Base-by-base conservation (phyloP, 345 rosid species). In the Mercurialis annua region DNA sequence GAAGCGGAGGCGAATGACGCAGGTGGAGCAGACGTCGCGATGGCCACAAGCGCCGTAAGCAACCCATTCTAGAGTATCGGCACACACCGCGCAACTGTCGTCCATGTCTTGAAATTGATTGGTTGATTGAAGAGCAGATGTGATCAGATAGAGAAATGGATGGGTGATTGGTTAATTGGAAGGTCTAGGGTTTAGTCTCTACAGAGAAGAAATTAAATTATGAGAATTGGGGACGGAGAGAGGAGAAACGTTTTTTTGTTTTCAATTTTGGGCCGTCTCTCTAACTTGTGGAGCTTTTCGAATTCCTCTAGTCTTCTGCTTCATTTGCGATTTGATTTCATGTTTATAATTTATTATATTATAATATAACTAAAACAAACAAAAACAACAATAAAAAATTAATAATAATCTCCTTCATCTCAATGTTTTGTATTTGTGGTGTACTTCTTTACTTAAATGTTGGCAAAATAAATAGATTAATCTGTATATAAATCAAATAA, bases 41-140 rank as follows among this genome's bases (percentile, higher is more conserved):
- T 93, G 97, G 21, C 92, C 94, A 69, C 98, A 93, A 2, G 89
- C 75, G 1, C 98, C 97, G 65, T 93, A 93, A 16, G 96, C 94
- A 66, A 87, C 92, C 96, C 97, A 93, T 69, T 90, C 94, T 63
- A 90, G 79, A 63, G 81, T 67, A 61, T 93, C 98, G 0, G 97
- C 97, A 61, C 98, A 93, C 29, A 93, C 98, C 38, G 96, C 98
- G 63, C 97, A 93, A 58, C 88, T 78, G 54, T 90, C 96, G 62
- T 90, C 97, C 98, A 92, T 92, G 34, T 52, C 63, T 23, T 42
- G 44, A 23, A 64, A 64, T 46, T n/a, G 42, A 47, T 49, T 20
- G 3, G 50, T 46, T n/a, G 42, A 47, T 49, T 20, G 3, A 49
- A 31, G 12, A 42, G 14, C 4, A 0, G n/a, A 23, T 2, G 20